Percentiles rank a stretch among this genome's conserved stretches.
Evolutionary conservation across 768 basidiomycete genomes (phyloP).

Genomic region (Hericium rajendrae): DNA sequence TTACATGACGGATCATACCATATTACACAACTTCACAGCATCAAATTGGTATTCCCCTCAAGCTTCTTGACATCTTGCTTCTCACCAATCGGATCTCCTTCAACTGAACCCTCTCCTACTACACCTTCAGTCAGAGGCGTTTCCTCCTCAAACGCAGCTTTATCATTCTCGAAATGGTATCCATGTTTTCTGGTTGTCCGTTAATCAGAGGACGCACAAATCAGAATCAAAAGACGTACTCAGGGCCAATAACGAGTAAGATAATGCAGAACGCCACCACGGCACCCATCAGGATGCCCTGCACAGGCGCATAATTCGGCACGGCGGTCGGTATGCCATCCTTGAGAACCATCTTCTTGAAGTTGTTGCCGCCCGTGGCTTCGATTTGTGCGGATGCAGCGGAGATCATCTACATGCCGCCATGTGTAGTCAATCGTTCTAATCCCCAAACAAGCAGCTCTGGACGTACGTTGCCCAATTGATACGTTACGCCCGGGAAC

Average conservation of each 20-base stretch:
- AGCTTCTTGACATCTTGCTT: too few species aligned
- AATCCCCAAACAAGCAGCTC: not conserved
- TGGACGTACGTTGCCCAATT: conserved; percentile 27
- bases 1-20: too few species aligned
- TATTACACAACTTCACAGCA: too few species aligned
- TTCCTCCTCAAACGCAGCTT: conserved; percentile 67
- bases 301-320: conserved; percentile 47
- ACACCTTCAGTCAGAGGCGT: too few species aligned
- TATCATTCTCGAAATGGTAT: conserved; percentile 73
- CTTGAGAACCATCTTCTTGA: conserved; percentile 25
- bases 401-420: conserved; percentile 28
- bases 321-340: conserved; percentile 21
- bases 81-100: too few species aligned
- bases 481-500: conserved; percentile 36
- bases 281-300: conserved; percentile 81
- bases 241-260: conserved; percentile 70
- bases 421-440: not conserved
- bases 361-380: conserved; percentile 32
- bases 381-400: conserved; percentile 41
- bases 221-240: conserved; percentile 35
- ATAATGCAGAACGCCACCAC: conserved; percentile 72
- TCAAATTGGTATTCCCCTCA: too few species aligned
- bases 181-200: conserved; percentile 21
- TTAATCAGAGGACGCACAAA: not conserved
- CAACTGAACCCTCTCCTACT: too few species aligned